A percentile compares a stretch with the other conserved stretches of the same genome.
Evolutionary conservation across 1,139 yeast genomes (phyloP).

Genomic region (Debaryomycetaceae sp.): DNA sequence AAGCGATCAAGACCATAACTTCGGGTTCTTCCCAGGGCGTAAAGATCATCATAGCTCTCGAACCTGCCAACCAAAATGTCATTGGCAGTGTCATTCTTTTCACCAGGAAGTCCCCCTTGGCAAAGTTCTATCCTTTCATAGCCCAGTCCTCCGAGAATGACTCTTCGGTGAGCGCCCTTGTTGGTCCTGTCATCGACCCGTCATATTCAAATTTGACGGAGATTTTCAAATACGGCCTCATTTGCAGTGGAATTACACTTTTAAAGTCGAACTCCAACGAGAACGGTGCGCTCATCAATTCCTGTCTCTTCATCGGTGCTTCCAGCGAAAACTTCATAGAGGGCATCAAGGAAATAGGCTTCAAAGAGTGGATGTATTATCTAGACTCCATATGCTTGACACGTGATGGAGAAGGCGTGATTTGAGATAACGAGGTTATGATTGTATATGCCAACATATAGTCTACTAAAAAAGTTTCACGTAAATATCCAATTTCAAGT

Average conservation of each 20-base stretch:
- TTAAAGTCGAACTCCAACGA: constrained; percentile 38
- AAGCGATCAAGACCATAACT: constrained; percentile 17
- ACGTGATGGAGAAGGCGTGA: not conserved
- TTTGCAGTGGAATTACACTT: constrained; percentile 57
- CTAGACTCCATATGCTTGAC: constrained; percentile 18
- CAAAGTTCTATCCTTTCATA: constrained; percentile 52
- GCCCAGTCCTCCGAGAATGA: constrained; percentile 25
- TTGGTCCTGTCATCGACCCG: constrained; percentile 56
- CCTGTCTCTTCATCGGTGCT: constrained; percentile 40
- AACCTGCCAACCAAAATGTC: constrained; percentile 51
- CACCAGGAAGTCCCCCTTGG: constrained; percentile 44
- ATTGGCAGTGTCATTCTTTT: constrained; percentile 56
- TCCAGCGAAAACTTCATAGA: constrained; percentile 31
- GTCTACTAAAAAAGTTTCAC: not conserved
- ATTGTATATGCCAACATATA: not conserved
- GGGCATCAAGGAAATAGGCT: constrained; percentile 44
- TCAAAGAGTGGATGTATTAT: constrained; percentile 38
- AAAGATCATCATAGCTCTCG: constrained; percentile 54
- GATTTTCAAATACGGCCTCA: constrained; percentile 54
- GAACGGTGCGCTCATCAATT: constrained; percentile 20
- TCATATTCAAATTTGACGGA: constrained; percentile 53
- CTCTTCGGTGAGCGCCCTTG: constrained; percentile 47
- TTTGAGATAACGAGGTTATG: not conserved
- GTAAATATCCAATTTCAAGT: no score
- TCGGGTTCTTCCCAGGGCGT: constrained; percentile 24